Conservation (phyloP, 148 eudicot genomes). For the Rhododendron henanense region DNA sequence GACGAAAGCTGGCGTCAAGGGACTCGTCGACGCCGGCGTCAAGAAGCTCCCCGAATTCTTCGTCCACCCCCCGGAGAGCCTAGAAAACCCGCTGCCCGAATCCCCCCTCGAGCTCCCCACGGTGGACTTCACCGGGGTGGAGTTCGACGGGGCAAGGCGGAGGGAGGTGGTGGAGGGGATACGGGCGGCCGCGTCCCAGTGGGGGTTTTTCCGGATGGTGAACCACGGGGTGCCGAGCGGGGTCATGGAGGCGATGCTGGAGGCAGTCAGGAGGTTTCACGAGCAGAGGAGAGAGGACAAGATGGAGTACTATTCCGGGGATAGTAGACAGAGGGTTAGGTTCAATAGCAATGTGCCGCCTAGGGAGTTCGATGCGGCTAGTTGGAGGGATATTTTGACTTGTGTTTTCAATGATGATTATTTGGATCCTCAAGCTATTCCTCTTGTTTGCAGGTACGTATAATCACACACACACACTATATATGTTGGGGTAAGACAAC, state of each 20-base stretch:
- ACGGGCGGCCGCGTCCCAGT: slow-evolving; percentile 19
- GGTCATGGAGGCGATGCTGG: slow-evolving; percentile 12
- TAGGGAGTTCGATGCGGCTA: too few relatives aligned
- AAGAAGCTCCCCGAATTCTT: background rate
- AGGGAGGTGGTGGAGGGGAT: too few relatives aligned
- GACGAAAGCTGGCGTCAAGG: background rate
- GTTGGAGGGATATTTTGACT: too few relatives aligned
- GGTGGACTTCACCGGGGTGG: slow-evolving; percentile 34
- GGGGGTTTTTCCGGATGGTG: slow-evolving; percentile 31
- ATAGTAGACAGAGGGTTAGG: slow-evolving; percentile 20
- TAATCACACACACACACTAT: too few relatives aligned
- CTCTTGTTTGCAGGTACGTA: too few relatives aligned
- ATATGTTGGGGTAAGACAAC: too few relatives aligned
- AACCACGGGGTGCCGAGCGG: slow-evolving; percentile 26
- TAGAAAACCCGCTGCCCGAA: slow-evolving; percentile 5
- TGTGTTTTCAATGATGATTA: too few relatives aligned
- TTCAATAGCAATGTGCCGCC: slow-evolving; percentile 23
- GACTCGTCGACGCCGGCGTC: background rate
- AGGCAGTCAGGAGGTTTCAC: slow-evolving; percentile 23
- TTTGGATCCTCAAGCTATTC: too few relatives aligned
- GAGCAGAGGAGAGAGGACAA: slow-evolving; percentile 47
- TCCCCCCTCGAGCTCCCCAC: slow-evolving; percentile 28
- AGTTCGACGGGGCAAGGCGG: too few relatives aligned
- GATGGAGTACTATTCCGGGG: slow-evolving; percentile 31
- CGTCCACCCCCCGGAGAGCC: slow-evolving; percentile 10